Base-by-base conservation (phyloP, 257 asterid genomes). In the Leonotis leonurus region DNA sequence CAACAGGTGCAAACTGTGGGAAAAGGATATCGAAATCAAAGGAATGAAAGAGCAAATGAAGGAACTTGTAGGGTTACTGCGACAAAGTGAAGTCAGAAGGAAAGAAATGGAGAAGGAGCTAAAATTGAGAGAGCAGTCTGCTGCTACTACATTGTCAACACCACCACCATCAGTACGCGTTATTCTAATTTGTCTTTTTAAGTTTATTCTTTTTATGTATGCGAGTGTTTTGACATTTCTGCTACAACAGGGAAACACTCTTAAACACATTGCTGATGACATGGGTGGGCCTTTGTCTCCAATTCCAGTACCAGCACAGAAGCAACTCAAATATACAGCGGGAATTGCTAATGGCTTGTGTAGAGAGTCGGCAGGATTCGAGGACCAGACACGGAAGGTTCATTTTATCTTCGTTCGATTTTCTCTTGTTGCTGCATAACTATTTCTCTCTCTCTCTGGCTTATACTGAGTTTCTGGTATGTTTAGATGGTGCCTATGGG, bases 31-130 rank as follows among this genome's bases (percentile, higher is more conserved):
- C 11, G 96, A 93, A 73, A 80, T 84, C 76, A 93, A 90, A 77
- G 97, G 85, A 81, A 79, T 90, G 90, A 81, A 93, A 72, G 99
- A 93, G 64, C 97, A 93, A 64, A 77, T 84, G 83, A 93, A 84
- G 65, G 97, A 93, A 78, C 94, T 93, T 26, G 87, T 93, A 32
- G 79, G 85, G 64, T 72, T 93, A 60, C 57, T 93, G 62, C 73
- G 95, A 63, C 96, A 93, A 69, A 93, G 95, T 45, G 99, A 93
- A 81, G 70, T 84, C 67, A 73, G 90, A 62, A 81, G 96, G 77
- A 90, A 84, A 78, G 97, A 85, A 68, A 70, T 76, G 2, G 97
- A 93, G 62, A 87, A 84, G 79, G 96, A 89, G 80, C 83, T 93
- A 25, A 83, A 77, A 77, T 56, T 66, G 64, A 78, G 90, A 75